Percentiles rank a stretch among this genome's conserved stretches.
These are phyloP conservation scores for Fusarium setosum DNA, from an alignment of 2,329 filamentous ascomycete species.

Conservation along the genomic window DNA sequence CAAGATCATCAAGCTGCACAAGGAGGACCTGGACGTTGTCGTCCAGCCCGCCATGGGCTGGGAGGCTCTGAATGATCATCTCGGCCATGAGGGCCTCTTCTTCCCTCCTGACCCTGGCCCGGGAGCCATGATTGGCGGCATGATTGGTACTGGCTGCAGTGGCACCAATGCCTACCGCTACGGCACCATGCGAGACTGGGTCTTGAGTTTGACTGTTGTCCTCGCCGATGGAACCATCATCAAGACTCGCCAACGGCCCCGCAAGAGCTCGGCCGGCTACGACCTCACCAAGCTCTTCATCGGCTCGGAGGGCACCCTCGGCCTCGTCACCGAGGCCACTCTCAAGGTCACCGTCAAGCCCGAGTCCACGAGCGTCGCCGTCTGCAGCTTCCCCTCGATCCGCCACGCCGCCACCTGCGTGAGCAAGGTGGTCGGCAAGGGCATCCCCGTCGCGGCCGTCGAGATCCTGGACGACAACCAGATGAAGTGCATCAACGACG, in stretches of 20 bases:
- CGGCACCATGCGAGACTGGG: constrained; percentile 96
- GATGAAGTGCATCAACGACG: constrained; percentile 77
- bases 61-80: constrained; percentile 84
- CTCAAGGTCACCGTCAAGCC: constrained; percentile 88
- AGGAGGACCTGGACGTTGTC: constrained; percentile 80
- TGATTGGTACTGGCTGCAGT: constrained; percentile 79
- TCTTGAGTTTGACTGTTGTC: constrained; percentile 86
- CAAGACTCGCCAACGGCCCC: constrained; percentile 87
- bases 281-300: constrained; percentile 91
- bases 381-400: constrained; percentile 69
- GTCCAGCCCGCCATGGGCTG: constrained; percentile 87
- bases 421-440: constrained; percentile 80
- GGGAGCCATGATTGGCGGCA: constrained; percentile 91
- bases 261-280: constrained; percentile 92
- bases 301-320: constrained; percentile 91
- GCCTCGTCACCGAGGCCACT: constrained; percentile 90
- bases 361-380: constrained; percentile 82
- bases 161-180: constrained; percentile 94
- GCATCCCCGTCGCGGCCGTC: constrained; percentile 88
- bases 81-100: constrained; percentile 81
- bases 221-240: constrained; percentile 91
- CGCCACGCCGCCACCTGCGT: constrained; percentile 83
- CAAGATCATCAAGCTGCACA: constrained; percentile 80
- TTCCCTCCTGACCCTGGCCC: constrained; percentile 94
- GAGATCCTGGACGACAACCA: constrained; percentile 94